phyloP scores from a whole-genome alignment of 2,329 filamentous ascomycete species.

The Arthroderma uncinatum region DNA sequence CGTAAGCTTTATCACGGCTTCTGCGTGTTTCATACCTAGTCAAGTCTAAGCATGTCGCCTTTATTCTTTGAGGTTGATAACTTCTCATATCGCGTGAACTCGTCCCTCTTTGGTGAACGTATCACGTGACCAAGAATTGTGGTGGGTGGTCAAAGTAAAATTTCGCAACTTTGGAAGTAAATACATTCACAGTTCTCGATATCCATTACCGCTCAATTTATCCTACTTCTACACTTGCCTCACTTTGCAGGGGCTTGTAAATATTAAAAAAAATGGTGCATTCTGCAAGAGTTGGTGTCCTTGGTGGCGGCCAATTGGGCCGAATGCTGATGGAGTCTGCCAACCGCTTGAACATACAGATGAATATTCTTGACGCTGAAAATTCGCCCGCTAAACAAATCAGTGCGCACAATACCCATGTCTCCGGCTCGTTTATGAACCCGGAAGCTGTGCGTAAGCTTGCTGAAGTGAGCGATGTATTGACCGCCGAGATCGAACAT shows the following conservation, averaged over 20 bases:
- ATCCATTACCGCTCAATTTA: background rate
- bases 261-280: conserved; percentile 9
- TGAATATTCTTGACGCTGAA: conserved; percentile 67
- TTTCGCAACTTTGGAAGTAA: background rate
- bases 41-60: too few relatives aligned
- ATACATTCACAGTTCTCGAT: background rate
- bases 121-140: background rate
- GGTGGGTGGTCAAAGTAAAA: background rate
- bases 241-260: too few relatives aligned
- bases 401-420: conserved; percentile 60
- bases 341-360: conserved; percentile 61
- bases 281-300: conserved; percentile 35
- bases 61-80: too few relatives aligned
- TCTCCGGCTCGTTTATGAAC: conserved; percentile 82
- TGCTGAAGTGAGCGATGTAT: conserved; percentile 63
- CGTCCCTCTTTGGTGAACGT: too few relatives aligned
- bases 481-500: conserved; percentile 94
- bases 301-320: conserved; percentile 64
- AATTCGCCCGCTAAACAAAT: conserved; percentile 77
- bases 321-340: conserved; percentile 92
- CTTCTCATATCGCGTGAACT: too few relatives aligned
- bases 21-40: too few relatives aligned
- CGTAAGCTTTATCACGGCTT: too few relatives aligned
- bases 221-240: background rate
- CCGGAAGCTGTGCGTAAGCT: conserved; percentile 65